Evolutionary conservation across 2,329 filamentous ascomycete genomes (phyloP).

Genomic region (Cladosporium sphaerospermum): DNA sequence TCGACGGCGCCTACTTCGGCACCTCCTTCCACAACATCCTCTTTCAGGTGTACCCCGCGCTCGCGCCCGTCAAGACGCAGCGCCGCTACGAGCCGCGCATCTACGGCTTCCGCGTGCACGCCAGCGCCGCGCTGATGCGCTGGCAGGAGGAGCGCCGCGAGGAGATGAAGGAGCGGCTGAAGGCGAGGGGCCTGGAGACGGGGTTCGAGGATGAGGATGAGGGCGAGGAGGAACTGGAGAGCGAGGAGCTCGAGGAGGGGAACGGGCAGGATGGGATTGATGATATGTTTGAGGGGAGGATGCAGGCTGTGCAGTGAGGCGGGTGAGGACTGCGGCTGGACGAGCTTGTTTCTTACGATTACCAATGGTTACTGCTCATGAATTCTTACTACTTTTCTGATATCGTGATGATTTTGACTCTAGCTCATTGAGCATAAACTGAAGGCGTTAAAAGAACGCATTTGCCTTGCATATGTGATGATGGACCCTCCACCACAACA

Average conservation of each 20-base stretch:
- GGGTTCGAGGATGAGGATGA: constrained; percentile 68
- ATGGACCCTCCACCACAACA: too few relatives aligned
- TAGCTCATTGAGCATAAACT: too few relatives aligned
- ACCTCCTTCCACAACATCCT: constrained; percentile 98
- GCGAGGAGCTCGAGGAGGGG: constrained; percentile 50
- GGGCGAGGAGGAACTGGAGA: constrained; percentile 54
- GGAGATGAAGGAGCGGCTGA: constrained; percentile 72
- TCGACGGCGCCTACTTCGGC: constrained; percentile 97
- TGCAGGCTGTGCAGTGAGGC: neutral
- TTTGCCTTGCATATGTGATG: too few relatives aligned
- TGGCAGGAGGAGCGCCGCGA: constrained; percentile 84
- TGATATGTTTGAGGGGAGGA: constrained; percentile 34
- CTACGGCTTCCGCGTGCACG: constrained; percentile 94
- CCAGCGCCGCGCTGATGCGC: constrained; percentile 74
- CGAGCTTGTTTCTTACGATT: too few relatives aligned
- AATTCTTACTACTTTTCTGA: too few relatives aligned
- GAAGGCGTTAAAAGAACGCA: too few relatives aligned
- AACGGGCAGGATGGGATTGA: constrained; percentile 45
- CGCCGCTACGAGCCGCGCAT: constrained; percentile 84
- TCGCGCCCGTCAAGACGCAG: constrained; percentile 78
- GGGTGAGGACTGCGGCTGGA: neutral
- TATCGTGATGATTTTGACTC: too few relatives aligned
- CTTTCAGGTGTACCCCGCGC: constrained; percentile 92
- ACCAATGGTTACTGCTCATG: too few relatives aligned
- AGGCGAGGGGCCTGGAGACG: constrained; percentile 63